These are phyloP conservation scores for Aspergillus cavernicola DNA, from an alignment of 495 filamentous ascomycete species.

Conservation along the genomic window DNA sequence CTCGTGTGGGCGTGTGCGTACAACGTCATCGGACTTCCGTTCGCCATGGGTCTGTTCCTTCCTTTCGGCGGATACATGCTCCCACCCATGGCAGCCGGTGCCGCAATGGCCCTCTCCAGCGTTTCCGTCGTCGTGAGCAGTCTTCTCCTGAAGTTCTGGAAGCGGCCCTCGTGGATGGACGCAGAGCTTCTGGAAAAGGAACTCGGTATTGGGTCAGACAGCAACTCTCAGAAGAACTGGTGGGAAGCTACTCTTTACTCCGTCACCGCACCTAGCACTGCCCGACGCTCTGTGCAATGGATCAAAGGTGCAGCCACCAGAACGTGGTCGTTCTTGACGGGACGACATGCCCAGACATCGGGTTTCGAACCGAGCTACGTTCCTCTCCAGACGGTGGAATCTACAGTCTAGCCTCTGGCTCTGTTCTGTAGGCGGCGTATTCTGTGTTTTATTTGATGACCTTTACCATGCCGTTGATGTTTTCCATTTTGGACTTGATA, in stretches of 20 bases:
- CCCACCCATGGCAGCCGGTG: constrained; percentile 91
- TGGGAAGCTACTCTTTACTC: constrained; percentile 29
- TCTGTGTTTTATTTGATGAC: not conserved
- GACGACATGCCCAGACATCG: constrained; percentile 18
- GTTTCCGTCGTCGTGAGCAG: constrained; percentile 86
- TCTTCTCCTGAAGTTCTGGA: constrained; percentile 84
- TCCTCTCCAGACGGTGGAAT: constrained; percentile 42
- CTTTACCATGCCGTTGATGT: not conserved
- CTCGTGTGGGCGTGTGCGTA: constrained; percentile 88
- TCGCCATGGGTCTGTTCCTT: constrained; percentile 91
- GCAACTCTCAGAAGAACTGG: constrained; percentile 27
- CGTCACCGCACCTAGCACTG: constrained; percentile 8
- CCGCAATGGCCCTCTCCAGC: constrained; percentile 88
- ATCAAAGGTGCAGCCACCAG: constrained; percentile 15
- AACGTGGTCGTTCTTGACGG: constrained; percentile 29
- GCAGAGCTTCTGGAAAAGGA: constrained; percentile 60
- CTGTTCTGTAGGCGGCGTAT: too few relatives aligned
- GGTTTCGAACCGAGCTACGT: constrained; percentile 42
- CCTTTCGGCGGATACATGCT: constrained; percentile 84
- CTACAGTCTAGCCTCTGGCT: constrained; percentile 23
- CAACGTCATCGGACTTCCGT: constrained; percentile 87
- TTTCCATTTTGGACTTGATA: not conserved
- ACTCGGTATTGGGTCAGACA: constrained; percentile 11
- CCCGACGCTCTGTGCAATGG: constrained; percentile 19
- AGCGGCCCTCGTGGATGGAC: constrained; percentile 84